Evolutionary conservation across 768 basidiomycete species (phyloP).

Genomic region (Panaeolus papilionaceus): DNA sequence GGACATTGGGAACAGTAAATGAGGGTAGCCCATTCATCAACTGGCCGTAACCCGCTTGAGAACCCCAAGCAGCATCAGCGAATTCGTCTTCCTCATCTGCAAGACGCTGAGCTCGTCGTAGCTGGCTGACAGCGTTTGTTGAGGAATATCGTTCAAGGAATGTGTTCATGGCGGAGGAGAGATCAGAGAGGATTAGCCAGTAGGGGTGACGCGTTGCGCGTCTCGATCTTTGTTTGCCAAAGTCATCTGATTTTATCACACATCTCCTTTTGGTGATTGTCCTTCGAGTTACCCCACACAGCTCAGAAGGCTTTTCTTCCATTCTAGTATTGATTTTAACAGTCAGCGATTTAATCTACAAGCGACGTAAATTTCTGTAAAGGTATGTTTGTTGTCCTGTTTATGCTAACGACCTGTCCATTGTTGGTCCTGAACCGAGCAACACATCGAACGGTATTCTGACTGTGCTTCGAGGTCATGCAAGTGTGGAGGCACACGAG

Average conservation of each 20-base stretch:
- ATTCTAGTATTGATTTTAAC: neutral
- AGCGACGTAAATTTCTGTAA: no score
- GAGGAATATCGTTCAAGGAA: constrained; percentile 71
- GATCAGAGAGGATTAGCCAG: constrained; percentile 22
- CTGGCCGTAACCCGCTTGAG: constrained; percentile 81
- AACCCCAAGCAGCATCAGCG: constrained; percentile 81
- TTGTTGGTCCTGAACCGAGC: no score
- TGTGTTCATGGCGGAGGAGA: constrained; percentile 66
- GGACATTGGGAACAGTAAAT: constrained; percentile 74
- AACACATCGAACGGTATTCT: no score
- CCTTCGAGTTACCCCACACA: constrained; percentile 1
- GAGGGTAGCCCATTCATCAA: constrained; percentile 72
- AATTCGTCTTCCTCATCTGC: constrained; percentile 67
- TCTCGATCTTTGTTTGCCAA: constrained; percentile 43
- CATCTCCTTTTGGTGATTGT: constrained; percentile 6
- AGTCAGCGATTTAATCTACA: no score
- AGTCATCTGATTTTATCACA: constrained; percentile 20
- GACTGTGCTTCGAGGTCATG: no score
- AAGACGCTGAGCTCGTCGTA: constrained; percentile 52
- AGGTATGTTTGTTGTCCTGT: no score
- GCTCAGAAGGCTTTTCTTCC: neutral
- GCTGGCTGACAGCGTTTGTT: constrained; percentile 54
- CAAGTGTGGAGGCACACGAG: no score
- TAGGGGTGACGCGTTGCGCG: constrained; percentile 52
- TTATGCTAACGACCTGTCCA: no score